Conservation (phyloP, 2,329 filamentous ascomycete genomes). For the Saccharata proteae region DNA sequence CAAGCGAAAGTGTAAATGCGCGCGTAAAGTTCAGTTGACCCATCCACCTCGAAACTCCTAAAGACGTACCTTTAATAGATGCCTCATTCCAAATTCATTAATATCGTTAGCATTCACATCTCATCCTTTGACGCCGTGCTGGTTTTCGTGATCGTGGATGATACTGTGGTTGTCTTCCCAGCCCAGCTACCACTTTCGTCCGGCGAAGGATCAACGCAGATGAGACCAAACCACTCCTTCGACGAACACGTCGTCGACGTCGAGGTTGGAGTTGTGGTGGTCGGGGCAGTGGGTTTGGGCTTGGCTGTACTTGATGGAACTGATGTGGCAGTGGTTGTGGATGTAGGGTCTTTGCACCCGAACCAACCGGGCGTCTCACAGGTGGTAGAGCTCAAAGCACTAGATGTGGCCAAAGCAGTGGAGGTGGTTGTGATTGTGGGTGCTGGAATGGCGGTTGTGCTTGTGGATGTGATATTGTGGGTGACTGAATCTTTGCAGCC, state of each 20-base stretch:
- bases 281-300: slow-evolving; percentile 3
- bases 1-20: too few relatives aligned
- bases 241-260: slow-evolving; percentile 17
- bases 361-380: slow-evolving; percentile 51
- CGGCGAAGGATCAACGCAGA: slow-evolving; percentile 11
- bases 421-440: slow-evolving; percentile 16
- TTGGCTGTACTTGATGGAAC: slow-evolving; percentile 33
- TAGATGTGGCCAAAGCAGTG: slow-evolving; percentile 19
- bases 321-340: slow-evolving; percentile 21
- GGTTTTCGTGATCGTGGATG: too few relatives aligned
- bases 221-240: slow-evolving; percentile 9
- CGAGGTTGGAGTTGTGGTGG: slow-evolving; percentile 16
- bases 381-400: slow-evolving; percentile 24
- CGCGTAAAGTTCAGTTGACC: too few relatives aligned
- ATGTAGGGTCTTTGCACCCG: slow-evolving; percentile 46
- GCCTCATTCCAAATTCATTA: too few relatives aligned
- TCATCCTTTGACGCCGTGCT: too few relatives aligned
- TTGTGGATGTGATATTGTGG: slow-evolving; percentile 14
- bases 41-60: too few relatives aligned
- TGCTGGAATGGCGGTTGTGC: slow-evolving; percentile 9
- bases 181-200: too few relatives aligned
- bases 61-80: too few relatives aligned
- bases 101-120: too few relatives aligned
- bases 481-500: slow-evolving; percentile 17
- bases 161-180: too few relatives aligned